Conservation (phyloP, 2,329 filamentous ascomycete species). For the Fusarium odoratissimum region DNA sequence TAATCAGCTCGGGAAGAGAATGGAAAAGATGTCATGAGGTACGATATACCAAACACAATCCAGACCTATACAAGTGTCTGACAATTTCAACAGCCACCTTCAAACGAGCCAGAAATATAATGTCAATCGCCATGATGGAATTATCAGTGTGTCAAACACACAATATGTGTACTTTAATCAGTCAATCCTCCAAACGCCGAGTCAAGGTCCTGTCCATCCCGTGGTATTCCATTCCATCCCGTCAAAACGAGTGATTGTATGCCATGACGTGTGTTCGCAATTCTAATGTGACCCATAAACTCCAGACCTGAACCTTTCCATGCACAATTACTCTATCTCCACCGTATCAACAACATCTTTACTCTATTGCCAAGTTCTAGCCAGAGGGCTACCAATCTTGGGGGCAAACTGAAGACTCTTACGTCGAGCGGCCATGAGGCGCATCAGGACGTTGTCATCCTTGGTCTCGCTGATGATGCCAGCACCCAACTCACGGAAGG, state of each 20-base stretch:
- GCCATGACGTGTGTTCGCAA: constrained; percentile 23
- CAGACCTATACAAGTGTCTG: neutral
- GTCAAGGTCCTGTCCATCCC: constrained; percentile 37
- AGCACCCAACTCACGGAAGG: constrained; percentile 54
- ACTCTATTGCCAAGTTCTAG: constrained; percentile 62
- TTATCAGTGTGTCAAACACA: constrained; percentile 6
- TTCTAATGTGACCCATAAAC: constrained; percentile 31
- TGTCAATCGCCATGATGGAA: constrained; percentile 16
- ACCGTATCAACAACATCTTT: neutral
- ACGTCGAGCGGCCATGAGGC: constrained; percentile 76
- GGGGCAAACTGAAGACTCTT: constrained; percentile 84
- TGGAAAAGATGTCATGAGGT: neutral
- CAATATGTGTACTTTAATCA: constrained; percentile 19
- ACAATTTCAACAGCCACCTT: neutral
- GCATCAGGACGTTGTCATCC: constrained; percentile 68
- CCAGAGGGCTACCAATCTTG: constrained; percentile 78
- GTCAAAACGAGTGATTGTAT: constrained; percentile 41
- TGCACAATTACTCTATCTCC: constrained; percentile 25
- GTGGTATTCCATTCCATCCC: constrained; percentile 36
- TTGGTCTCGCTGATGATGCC: constrained; percentile 62
- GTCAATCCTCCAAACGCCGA: constrained; percentile 37
- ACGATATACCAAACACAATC: neutral
- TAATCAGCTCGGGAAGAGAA: neutral
- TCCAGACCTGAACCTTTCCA: constrained; percentile 22
- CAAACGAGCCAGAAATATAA: neutral